Evolutionary conservation across 306 rosid species (phyloP), one percentile per base, ranked within the genome.

Genomic region (Vigna unguiculata): DNA sequence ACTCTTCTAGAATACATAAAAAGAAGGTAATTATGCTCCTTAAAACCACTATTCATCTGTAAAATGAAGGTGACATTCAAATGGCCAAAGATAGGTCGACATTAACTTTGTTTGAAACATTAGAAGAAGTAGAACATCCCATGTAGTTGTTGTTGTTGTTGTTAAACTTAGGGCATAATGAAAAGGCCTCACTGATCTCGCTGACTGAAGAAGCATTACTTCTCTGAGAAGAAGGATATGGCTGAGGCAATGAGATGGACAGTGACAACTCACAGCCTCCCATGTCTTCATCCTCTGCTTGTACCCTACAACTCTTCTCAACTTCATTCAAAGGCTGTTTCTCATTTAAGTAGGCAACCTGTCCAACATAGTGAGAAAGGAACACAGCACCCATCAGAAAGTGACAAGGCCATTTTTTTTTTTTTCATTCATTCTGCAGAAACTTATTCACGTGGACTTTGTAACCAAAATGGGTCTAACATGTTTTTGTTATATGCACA

Each of bases 61-160:
- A 46, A 61, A 61, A 36, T 19, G 16, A 4, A 36, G 49, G 25
- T 62, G 20, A 36, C 17, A 67, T 67, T 67, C 55, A 67, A 67
- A 89, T 85, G 36, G 94, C 90, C 36, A 91, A 76, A 8, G 97
- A 83, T 15, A 91, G 86, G 64, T 88, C 89, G 48, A 91, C 66
- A 82, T 87, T 88, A 43, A 91, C 59, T 22, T 41, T 63, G 6
- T 20, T 81, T 66, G 83, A 71, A 43, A 78, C 79, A 3, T 72
- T 64, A 45, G 90, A 83, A 9, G 85, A 87, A 52, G 60, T 51
- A 1, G 85, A 84, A 78, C 88, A 86, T 17, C 81, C 89, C 75
- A 61, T 81, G 10, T 71, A 74, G 25, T 66, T 30, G 67, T 60
- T 77, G 10, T 70, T 71, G 24, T 61, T 30, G 66, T 6, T 67